A percentile compares a stretch with the other conserved stretches of the same genome.
These are phyloP conservation scores for button mushroom (Agaricus bisporus) DNA, from an alignment of 768 basidiomycete species.

Conservation along the genomic window DNA sequence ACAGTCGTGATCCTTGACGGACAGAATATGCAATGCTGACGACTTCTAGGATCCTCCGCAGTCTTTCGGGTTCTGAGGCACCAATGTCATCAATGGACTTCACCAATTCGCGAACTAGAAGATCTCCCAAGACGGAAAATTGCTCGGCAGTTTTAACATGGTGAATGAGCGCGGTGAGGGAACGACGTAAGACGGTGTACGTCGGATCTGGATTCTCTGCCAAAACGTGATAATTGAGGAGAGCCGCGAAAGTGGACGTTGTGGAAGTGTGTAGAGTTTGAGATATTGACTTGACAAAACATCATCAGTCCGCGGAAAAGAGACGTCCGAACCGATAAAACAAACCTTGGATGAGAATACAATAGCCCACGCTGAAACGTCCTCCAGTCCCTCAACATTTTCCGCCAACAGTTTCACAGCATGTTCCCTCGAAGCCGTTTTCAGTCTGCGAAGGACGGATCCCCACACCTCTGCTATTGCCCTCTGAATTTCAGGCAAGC, in stretches of 20 bases:
- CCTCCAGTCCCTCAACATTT: slow-evolving; percentile 46
- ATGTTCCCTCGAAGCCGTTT: slow-evolving; percentile 48
- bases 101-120: slow-evolving; percentile 38
- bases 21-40: slow-evolving; percentile 53
- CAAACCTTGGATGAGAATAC: slow-evolving; percentile 75
- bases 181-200: slow-evolving; percentile 57
- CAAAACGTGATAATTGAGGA: slow-evolving; percentile 52
- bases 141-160: slow-evolving; percentile 70
- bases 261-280: slow-evolving; percentile 78
- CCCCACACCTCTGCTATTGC: slow-evolving; percentile 89
- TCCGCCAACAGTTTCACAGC: slow-evolving; percentile 51
- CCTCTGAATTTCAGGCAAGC: slow-evolving; percentile 66
- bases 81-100: slow-evolving; percentile 15
- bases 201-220: slow-evolving; percentile 33
- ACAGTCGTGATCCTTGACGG: slow-evolving; percentile 64
- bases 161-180: slow-evolving; percentile 77
- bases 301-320: slow-evolving; percentile 1
- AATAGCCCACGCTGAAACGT: slow-evolving; percentile 67
- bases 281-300: slow-evolving; percentile 57
- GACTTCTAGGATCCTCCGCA: slow-evolving; percentile 51
- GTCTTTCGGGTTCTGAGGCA: slow-evolving; percentile 23
- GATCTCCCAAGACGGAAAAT: slow-evolving; percentile 51
- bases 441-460: slow-evolving; percentile 65
- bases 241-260: slow-evolving; percentile 48
- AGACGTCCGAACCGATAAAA: slow-evolving; percentile 1